Evolutionary conservation across 1,139 yeast genomes (phyloP), one percentile per base, ranked within the genome.

Genomic region (Candida pseudocylindracea): DNA sequence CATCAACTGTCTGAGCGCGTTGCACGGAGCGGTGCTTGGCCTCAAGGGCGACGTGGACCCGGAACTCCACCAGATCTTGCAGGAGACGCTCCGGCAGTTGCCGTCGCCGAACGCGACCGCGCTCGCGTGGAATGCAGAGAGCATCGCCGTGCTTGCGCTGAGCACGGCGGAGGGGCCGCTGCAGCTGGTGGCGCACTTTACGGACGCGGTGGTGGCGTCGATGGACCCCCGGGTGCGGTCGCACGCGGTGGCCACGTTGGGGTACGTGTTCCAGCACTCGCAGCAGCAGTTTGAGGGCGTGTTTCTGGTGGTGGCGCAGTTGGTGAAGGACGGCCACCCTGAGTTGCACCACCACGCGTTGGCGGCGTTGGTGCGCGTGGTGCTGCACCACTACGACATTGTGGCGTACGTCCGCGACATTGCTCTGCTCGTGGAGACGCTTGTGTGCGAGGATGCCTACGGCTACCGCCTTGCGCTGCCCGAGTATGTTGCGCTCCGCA

Each of bases 1-100:
- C 7, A 57, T 74, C 3, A 83, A 83, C 43, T 50, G 67, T 0
- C 55, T 79, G 2, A 57, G 75, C 25, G 75, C 83, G 0, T 43
- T 83, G 3, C 69, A 72, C 44, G 72, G 74, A 7, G 51, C 70
- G 1, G 49, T 79, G 33, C 51, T 51, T 10, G 51, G 49, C 37
- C 46, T 54, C 37, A 36, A 37, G 2, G 47, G 43, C 36, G 53
- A 43, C 1, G 41, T 69, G 6, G 66, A 67, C 24, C 53, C 51
- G 15, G 60, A 65, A 11, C 62, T 75, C 15, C 53, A 66, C 1
- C 48, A 52, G 5, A 53, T 68, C 4, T 43, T 79, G 4, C 45
- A 70, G 15, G 85, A 78, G 32, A 65, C 79, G 2, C 41, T 80
- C 24, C 65, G 62, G 34, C 53, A 51, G 25, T 50, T 74, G 12